These are phyloP conservation scores for Coelastrella sp. DNA, from an alignment of 139 green algal genomes.

Conservation along the genomic window DNA sequence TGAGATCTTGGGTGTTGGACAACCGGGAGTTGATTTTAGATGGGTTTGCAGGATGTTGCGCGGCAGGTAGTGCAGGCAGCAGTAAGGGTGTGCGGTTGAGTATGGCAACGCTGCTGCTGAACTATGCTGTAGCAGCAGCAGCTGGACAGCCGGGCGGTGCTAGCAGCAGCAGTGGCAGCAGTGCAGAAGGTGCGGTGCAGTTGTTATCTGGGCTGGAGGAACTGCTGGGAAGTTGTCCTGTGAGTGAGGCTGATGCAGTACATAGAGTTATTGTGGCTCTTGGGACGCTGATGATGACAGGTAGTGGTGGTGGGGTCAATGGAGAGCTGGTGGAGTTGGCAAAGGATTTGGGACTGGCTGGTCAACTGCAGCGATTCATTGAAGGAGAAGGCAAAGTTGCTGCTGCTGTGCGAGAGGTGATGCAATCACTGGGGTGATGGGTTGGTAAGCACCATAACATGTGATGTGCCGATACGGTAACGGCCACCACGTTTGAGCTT, in stretches of 20 bases:
- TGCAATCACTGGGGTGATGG: neutral
- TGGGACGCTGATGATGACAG: neutral
- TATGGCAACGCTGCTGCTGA: conserved; percentile 76
- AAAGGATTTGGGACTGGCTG: conserved; percentile 27
- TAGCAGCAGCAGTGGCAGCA: neutral
- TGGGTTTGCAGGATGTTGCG: conserved; percentile 47
- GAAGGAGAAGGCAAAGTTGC: neutral
- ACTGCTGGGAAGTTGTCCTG: neutral
- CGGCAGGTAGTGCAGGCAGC: neutral
- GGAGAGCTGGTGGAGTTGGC: conserved; percentile 16
- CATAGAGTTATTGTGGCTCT: conserved; percentile 29
- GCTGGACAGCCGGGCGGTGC: neutral
- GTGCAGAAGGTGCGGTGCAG: conserved; percentile 27
- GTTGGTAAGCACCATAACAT: neutral
- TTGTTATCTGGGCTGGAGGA: conserved; percentile 45
- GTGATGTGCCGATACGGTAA: no score
- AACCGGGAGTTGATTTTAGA: conserved; percentile 59
- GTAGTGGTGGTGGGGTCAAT: neutral
- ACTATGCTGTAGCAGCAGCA: conserved; percentile 58
- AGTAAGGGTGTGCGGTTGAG: conserved; percentile 73
- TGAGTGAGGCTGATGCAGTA: conserved; percentile 30
- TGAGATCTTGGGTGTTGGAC: conserved; percentile 53
- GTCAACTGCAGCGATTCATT: neutral
- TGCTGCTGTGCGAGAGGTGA: conserved; percentile 17
- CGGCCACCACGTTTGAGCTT: neutral